phyloP scores from a whole-genome alignment of 2,329 filamentous ascomycete genomes.

The Trichoderma harzianum region DNA sequence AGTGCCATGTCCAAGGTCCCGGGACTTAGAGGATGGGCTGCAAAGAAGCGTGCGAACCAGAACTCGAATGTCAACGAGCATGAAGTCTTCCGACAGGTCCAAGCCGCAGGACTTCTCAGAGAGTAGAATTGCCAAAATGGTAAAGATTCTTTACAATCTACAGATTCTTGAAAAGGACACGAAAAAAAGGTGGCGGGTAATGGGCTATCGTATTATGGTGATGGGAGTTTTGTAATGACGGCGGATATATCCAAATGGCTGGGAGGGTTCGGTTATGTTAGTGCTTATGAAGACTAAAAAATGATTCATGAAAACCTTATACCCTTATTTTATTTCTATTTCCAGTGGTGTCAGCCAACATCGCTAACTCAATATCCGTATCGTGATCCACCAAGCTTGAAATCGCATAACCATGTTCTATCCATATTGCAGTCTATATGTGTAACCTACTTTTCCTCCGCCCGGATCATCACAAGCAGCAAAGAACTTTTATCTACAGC shows the following conservation, averaged over 20 bases:
- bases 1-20: not conserved
- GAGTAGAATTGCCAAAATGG: not conserved
- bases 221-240: not conserved
- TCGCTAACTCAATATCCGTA: not conserved
- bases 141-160: not conserved
- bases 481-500: slow-evolving; percentile 24
- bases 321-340: not conserved
- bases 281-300: not conserved
- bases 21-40: not conserved
- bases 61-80: not conserved
- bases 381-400: not conserved
- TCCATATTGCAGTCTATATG: not conserved
- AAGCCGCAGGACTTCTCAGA: slow-evolving; percentile 8
- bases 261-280: not conserved
- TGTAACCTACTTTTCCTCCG: not conserved
- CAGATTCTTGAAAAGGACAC: not conserved
- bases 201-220: not conserved
- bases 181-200: not conserved
- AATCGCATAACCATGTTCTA: not conserved
- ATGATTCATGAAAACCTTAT: not conserved
- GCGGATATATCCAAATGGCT: not conserved
- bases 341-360: not conserved
- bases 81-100: slow-evolving; percentile 12
- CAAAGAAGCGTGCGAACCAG: slow-evolving; percentile 2
- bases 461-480: not conserved